Conservation (phyloP, 257 asterid genomes). For the Verbascum thapsus region DNA sequence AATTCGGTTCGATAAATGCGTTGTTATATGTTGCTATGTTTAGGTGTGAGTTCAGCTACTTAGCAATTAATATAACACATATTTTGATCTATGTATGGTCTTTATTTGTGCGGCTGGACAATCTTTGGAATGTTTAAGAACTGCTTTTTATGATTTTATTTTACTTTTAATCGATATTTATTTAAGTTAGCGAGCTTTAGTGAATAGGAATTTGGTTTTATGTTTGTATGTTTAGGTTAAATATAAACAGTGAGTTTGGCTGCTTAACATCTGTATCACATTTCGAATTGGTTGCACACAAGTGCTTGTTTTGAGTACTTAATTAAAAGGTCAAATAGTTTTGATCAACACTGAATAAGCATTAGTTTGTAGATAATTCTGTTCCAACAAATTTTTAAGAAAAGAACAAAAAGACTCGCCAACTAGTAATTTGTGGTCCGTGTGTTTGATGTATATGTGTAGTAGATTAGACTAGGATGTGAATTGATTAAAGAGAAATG, state of each 20-base stretch:
- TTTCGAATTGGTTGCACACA: background rate
- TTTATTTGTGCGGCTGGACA: background rate
- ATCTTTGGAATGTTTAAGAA: background rate
- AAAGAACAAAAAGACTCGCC: background rate
- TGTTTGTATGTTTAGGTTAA: background rate
- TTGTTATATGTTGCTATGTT: no score
- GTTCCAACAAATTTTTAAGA: background rate
- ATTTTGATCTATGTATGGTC: background rate
- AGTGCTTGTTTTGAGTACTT: background rate
- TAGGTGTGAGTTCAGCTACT: no score
- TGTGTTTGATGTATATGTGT: background rate
- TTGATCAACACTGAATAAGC: background rate
- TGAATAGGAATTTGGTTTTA: background rate
- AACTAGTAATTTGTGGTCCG: background rate
- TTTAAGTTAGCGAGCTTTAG: background rate
- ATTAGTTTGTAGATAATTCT: background rate
- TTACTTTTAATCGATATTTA: background rate
- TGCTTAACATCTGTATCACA: background rate
- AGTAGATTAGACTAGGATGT: background rate
- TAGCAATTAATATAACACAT: no score
- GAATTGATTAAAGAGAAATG: background rate
- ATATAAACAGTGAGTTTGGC: background rate
- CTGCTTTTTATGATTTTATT: background rate
- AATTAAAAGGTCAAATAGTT: background rate
- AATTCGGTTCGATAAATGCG: no score